Evolutionary conservation across 2,329 filamentous ascomycete genomes (phyloP).

Genomic region (Hypoxylon sp.): DNA sequence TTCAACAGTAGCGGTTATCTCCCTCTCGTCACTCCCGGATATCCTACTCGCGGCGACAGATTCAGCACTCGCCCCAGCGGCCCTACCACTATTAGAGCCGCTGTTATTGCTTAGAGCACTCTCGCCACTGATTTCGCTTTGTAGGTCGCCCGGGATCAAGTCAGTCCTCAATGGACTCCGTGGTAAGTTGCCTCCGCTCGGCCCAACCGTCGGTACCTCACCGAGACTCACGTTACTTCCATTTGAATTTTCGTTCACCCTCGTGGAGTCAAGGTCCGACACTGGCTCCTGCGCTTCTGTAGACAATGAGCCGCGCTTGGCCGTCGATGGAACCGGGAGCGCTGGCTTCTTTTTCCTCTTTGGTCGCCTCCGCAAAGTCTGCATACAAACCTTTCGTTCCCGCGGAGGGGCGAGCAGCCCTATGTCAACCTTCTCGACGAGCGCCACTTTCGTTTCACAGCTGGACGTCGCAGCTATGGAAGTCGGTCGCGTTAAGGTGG

Average conservation of each 20-base stretch:
- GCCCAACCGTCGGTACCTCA: conserved; percentile 52
- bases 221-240: conserved; percentile 59
- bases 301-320: conserved; percentile 51
- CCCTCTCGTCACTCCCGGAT: conserved; percentile 74
- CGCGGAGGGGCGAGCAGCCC: conserved; percentile 80
- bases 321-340: conserved; percentile 59
- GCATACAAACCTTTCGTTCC: conserved; percentile 85
- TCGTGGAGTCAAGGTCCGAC: conserved; percentile 57
- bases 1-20: conserved; percentile 88
- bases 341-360: conserved; percentile 70
- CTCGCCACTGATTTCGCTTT: conserved; percentile 79
- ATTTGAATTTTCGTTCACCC: conserved; percentile 55
- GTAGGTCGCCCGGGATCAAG: conserved; percentile 63
- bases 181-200: conserved; percentile 54
- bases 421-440: conserved; percentile 88
- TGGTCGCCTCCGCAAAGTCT: conserved; percentile 81
- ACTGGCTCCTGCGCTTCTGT: conserved; percentile 57
- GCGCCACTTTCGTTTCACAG: conserved; percentile 83
- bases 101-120: conserved; percentile 77
- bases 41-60: conserved; percentile 64
- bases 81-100: conserved; percentile 66
- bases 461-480: conserved; percentile 84
- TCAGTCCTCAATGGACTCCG: conserved; percentile 55
- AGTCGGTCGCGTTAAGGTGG: conserved; percentile 89
- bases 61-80: conserved; percentile 61